Evolutionary conservation across 345 rosid species (phyloP).

Genomic region (Populus nigra): DNA sequence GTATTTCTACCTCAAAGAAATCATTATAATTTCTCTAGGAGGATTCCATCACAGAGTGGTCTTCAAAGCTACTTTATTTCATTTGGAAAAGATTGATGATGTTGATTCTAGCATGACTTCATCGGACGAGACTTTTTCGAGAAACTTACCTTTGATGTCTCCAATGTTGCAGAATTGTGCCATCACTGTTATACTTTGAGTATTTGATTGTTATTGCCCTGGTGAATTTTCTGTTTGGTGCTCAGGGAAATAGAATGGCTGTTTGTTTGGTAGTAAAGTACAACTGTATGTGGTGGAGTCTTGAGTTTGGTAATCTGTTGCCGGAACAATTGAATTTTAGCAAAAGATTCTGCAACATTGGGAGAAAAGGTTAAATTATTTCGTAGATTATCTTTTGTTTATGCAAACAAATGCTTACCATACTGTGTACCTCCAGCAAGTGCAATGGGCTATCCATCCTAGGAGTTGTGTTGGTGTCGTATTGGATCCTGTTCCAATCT

Average conservation of each 20-base stretch:
- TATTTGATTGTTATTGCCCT: not conserved
- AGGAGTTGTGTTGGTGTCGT: not conserved
- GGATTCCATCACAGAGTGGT: not conserved
- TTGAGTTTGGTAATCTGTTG: not conserved
- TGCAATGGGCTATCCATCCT: not conserved
- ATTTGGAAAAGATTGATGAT: not conserved
- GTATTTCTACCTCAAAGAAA: not conserved
- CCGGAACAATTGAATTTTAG: not conserved
- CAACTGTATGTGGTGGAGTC: not conserved
- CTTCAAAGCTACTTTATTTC: not conserved
- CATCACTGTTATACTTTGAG: not conserved
- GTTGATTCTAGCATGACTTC: not conserved
- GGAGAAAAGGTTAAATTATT: not conserved
- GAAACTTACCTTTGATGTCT: not conserved
- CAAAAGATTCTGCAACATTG: not conserved
- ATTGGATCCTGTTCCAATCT: not conserved
- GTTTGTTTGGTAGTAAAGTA: not conserved
- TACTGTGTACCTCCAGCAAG: not conserved
- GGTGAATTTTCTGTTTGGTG: not conserved
- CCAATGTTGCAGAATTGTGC: constrained; percentile 5
- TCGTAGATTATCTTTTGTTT: not conserved
- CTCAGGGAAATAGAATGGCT: not conserved
- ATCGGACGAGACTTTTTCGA: not conserved
- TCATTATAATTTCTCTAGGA: not conserved
- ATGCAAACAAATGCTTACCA: not conserved